Evolutionary conservation across 139 green algal genomes (phyloP).

Genomic region (Chlamydomonas incerta): DNA sequence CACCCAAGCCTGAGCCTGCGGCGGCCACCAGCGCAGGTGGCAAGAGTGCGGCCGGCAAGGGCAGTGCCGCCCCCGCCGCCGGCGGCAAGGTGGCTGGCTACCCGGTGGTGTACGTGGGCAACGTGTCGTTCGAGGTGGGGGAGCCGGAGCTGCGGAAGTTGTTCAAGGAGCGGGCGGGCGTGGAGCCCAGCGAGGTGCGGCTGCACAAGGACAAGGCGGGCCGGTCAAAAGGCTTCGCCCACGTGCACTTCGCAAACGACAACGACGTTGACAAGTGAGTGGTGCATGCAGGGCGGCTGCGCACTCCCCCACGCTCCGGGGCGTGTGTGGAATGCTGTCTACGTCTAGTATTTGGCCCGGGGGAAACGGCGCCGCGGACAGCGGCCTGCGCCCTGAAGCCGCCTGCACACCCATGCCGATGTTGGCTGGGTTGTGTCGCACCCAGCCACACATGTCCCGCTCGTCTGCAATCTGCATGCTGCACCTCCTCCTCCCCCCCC

Average conservation of each 20-base stretch:
- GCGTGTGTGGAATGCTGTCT: no score
- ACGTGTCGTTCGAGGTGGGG: conserved; percentile 79
- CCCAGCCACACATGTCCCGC: no score
- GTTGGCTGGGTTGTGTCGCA: no score
- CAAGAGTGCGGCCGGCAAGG: neutral
- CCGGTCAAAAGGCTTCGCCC: conserved; percentile 83
- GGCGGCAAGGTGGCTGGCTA: conserved; percentile 64
- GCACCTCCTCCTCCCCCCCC: no score
- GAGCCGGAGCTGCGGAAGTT: conserved; percentile 66
- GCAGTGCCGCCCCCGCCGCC: neutral
- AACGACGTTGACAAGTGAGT: conserved; percentile 67
- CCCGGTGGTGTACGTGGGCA: conserved; percentile 84
- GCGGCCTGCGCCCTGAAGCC: no score
- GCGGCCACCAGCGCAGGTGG: neutral
- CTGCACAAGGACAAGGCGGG: conserved; percentile 87
- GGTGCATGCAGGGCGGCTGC: no score
- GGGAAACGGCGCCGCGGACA: no score
- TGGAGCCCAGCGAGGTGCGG: conserved; percentile 65
- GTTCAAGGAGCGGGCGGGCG: conserved; percentile 69
- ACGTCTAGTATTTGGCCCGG: no score
- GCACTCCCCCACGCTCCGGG: no score
- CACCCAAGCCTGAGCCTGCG: no score
- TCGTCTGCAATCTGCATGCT: no score
- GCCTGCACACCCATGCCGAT: no score
- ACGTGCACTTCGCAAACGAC: conserved; percentile 87